Evolutionary conservation across 192 early-diverging fungal genomes (phyloP), one percentile per base, ranked within the genome.

Genomic region (Podila epigama): DNA sequence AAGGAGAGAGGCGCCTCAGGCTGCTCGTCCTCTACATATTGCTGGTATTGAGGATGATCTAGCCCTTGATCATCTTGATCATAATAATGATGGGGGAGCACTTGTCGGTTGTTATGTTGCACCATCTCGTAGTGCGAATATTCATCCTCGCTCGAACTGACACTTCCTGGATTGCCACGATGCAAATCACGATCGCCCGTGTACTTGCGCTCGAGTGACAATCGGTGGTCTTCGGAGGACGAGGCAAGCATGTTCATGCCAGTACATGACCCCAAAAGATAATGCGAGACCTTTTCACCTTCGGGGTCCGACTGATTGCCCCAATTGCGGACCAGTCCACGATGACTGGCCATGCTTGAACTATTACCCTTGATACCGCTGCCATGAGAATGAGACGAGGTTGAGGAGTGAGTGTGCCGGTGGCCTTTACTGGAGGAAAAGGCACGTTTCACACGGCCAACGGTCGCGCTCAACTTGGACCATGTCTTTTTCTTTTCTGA

Each of bases 401-500:
- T 54, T 20, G 52, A 31, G 1, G 52, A 54, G 16, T 54, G 18
- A 8, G 52, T 31, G 29, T 54, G 52, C 15, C 60, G 64, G 22
- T 62, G 35, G 52, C 66, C 71, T 27, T 63, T 58, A 16, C 32
- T 58, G 12, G 67, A 51, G 15, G 59, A 4, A n/a, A 75, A 65
- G 4, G 41, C 71, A 2, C 65, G 51, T 31, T 75, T 75, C 33
- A 75, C 33, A 25, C 66, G 71, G 22, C 55, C 71, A 3, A 68
- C 71, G 8, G 71, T 75, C 13, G 71, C 65, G 6, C 9, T 48
- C 71, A 75, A 75, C 34, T 75, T 64, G 13, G 71, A 67, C 58
- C 58, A 75, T 5, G 65, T 75, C 27, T 75, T 75, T 52, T 75
- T 75, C 54, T 51, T 66, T 25, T 75, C 71, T 22, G 34, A 22